Evolutionary conservation across 768 basidiomycete genomes (phyloP).

Genomic region (Coprinopsis sp.): DNA sequence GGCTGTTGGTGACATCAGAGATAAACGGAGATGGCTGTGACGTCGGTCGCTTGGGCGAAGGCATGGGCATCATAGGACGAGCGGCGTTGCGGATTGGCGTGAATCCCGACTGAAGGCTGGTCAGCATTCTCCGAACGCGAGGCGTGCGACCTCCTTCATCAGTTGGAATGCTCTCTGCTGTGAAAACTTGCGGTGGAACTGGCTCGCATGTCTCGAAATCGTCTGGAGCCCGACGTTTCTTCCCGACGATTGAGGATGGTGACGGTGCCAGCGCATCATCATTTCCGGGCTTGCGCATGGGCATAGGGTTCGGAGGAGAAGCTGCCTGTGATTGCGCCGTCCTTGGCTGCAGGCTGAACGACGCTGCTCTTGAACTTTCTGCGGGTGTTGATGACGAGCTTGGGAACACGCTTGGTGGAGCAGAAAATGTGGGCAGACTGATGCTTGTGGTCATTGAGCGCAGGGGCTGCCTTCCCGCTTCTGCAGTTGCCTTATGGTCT

Average conservation of each 20-base stretch:
- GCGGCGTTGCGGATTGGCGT: conserved; percentile 60
- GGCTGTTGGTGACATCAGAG: conserved; percentile 66
- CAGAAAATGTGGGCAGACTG: conserved; percentile 15
- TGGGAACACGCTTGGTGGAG: conserved; percentile 14
- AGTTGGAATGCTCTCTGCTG: conserved; percentile 45
- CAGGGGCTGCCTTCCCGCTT: conserved; percentile 2
- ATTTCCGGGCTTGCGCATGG: conserved; percentile 50
- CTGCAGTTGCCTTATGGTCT: conserved; percentile 8
- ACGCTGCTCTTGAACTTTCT: conserved; percentile 33
- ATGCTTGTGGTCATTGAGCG: conserved; percentile 15
- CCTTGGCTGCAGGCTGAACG: conserved; percentile 45
- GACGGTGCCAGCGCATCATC: conserved; percentile 11
- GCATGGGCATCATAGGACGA: conserved; percentile 35
- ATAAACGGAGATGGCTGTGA: conserved; percentile 35
- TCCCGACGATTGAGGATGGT: conserved; percentile 46
- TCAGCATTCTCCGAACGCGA: conserved; percentile 55
- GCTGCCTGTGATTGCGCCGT: conserved; percentile 44
- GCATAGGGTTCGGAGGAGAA: conserved; percentile 34
- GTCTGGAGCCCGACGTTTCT: conserved; percentile 73
- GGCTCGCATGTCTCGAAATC: conserved; percentile 59
- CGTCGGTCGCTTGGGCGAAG: conserved; percentile 46
- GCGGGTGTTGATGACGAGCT: conserved; percentile 16
- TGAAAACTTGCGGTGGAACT: conserved; percentile 64
- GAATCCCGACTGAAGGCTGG: conserved; percentile 60
- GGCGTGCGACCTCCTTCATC: conserved; percentile 48